Base-by-base conservation (phyloP, 108 stramenopile species). In the Nitzschia sp. region DNA sequence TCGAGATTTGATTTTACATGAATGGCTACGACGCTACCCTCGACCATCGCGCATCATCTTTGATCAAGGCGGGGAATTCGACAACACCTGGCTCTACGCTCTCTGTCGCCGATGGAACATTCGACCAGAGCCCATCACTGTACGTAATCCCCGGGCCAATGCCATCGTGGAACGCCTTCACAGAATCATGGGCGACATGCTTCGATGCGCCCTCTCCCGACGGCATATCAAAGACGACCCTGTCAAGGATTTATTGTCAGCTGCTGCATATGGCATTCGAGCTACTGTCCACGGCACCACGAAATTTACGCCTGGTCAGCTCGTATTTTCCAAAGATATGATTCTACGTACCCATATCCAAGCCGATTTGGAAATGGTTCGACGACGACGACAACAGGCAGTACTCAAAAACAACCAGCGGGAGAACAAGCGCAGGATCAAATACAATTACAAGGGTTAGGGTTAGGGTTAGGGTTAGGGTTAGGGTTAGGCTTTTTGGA, bases 81-180 rank as follows among this genome's bases (percentile, higher is more conserved):
- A n/a, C n/a, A n/a, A n/a, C n/a, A 73, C 77, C 1, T 3, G 81
- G 1, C 66, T 71, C 35, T 19, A 25, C 8, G 17, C 54, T 3
- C 35, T 78, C 0, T 51, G 68, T 2, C 58, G 74, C 78, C 56
- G 74, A 78, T 57, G 38, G 38, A 42, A 42, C 15, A 42, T 84
- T 45, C 38, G 66, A 29, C 35, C 34, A 26, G 55, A 36, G 0
- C 68, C 67, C 1, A 74, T 55, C 27, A 76, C 78, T 19, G 65
- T 68, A 0, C 66, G 63, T 26, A 85, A 85, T 56, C 84, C 84
- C 0, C 69, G 73, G 49, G 63, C 70, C 13, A 85, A 85, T 53
- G 36, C 74, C 15, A 42, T 42, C 68, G 75, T 34, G 54, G 58
- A 24, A 76, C 77, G 54, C 66, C 70, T 46, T 71, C 68, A 63